These are phyloP conservation scores for Thelonectria olida DNA, from an alignment of 2,329 filamentous ascomycete species.

Conservation along the genomic window DNA sequence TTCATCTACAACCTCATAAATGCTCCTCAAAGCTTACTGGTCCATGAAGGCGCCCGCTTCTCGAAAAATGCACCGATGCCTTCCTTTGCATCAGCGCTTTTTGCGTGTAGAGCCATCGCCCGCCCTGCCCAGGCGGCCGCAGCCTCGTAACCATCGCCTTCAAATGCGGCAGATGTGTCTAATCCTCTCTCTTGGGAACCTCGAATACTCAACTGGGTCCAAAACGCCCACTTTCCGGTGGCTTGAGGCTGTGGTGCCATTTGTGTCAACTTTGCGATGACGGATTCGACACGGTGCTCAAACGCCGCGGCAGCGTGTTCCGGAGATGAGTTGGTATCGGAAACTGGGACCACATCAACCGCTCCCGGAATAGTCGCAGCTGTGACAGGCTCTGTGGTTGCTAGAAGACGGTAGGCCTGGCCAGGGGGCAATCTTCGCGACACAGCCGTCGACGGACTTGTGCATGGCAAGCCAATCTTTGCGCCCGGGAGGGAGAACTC, in stretches of 20 bases:
- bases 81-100: slow-evolving; percentile 34
- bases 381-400: slow-evolving; percentile 26
- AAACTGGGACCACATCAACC: slow-evolving; percentile 26
- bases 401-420: slow-evolving; percentile 29
- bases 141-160: slow-evolving; percentile 32
- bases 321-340: fast-evolving
- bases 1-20: background rate
- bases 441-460: slow-evolving; percentile 33
- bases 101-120: slow-evolving; percentile 37
- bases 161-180: background rate
- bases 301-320: slow-evolving; percentile 5
- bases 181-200: background rate
- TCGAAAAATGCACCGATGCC: slow-evolving; percentile 34
- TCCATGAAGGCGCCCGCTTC: slow-evolving; percentile 29
- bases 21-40: slow-evolving; percentile 3
- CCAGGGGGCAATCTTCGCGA: slow-evolving; percentile 29
- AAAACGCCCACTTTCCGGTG: slow-evolving; percentile 37
- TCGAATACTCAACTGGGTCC: slow-evolving; percentile 32
- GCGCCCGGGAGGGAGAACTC: slow-evolving; percentile 32
- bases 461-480: slow-evolving; percentile 37
- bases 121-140: slow-evolving; percentile 33
- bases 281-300: slow-evolving; percentile 18
- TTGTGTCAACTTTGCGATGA: slow-evolving; percentile 16
- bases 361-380: slow-evolving; percentile 26
- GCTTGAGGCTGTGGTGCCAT: slow-evolving; percentile 34